phyloP scores from a whole-genome alignment of 202 grass and related monocot genomes.

The Schoenoplectus triqueter region DNA sequence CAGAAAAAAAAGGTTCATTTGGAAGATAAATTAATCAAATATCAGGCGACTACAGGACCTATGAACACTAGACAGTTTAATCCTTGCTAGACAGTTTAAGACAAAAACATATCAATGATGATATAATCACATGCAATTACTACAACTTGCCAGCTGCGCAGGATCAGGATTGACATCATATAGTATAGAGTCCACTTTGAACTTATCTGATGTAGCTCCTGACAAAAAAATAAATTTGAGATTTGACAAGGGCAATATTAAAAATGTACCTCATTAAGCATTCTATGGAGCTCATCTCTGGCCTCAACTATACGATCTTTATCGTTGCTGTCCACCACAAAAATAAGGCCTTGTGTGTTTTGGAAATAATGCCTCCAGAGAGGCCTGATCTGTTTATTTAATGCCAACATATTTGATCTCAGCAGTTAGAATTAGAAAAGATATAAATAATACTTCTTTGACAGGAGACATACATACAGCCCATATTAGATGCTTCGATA shows the following conservation, averaged over 20 bases:
- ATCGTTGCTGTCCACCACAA: constrained; percentile 94
- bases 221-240: not conserved
- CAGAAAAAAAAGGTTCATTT: not conserved
- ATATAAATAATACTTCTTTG: not conserved
- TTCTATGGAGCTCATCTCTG: constrained; percentile 95
- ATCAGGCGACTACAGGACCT: not conserved
- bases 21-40: constrained; percentile 4
- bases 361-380: constrained; percentile 99
- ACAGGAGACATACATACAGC: not conserved
- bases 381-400: constrained; percentile 78
- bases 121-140: not conserved
- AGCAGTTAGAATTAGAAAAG: constrained; percentile 10
- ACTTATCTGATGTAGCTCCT: not conserved
- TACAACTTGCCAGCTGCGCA: not conserved
- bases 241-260: not conserved
- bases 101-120: not conserved
- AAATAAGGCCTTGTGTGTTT: constrained; percentile 98
- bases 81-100: not conserved
- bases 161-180: not conserved
- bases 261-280: constrained; percentile 82
- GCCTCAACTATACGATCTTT: constrained; percentile 96
- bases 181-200: not conserved
- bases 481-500: not conserved
- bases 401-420: not conserved
- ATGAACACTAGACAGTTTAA: not conserved